Conservation (phyloP, 768 basidiomycete species). For the Psilocybe tampanensis region DNA sequence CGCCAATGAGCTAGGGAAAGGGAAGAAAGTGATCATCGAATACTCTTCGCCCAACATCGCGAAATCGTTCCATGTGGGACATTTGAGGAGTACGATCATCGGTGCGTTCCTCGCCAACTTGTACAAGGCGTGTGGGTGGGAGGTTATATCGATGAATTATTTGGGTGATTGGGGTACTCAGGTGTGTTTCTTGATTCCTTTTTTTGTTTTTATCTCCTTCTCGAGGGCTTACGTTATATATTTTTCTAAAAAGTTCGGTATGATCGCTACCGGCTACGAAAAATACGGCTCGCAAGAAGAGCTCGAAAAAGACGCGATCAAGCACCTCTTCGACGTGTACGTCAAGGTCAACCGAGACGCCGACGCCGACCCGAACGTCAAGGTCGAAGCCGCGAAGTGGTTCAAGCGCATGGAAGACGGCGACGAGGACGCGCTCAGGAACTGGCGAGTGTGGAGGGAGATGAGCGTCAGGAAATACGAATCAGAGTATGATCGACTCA, state of each 20-base stretch:
- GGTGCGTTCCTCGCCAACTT: constrained; percentile 92
- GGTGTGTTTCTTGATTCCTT: constrained; percentile 47
- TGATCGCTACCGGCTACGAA: constrained; percentile 90
- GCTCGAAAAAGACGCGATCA: constrained; percentile 87
- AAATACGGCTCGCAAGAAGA: constrained; percentile 87
- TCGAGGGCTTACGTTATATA: neutral
- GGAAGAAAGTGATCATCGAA: constrained; percentile 86
- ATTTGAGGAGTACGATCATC: constrained; percentile 97
- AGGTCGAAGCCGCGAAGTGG: constrained; percentile 76
- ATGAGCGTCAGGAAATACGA: constrained; percentile 89
- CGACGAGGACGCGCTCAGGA: constrained; percentile 77
- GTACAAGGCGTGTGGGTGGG: constrained; percentile 92
- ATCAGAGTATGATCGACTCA: constrained; percentile 85
- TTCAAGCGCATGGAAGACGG: constrained; percentile 97
- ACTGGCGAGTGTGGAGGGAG: constrained; percentile 94
- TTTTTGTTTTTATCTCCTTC: neutral
- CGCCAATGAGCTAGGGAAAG: constrained; percentile 72
- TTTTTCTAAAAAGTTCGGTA: constrained; percentile 66
- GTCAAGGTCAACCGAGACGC: constrained; percentile 92
- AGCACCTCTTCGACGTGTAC: constrained; percentile 93
- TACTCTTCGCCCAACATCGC: constrained; percentile 98
- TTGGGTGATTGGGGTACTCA: constrained; percentile 99
- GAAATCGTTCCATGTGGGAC: constrained; percentile 97
- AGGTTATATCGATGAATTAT: constrained; percentile 91
- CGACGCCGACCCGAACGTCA: constrained; percentile 69